These are phyloP conservation scores for Aspergillus felis DNA, from an alignment of 2,329 filamentous ascomycete species.

Conservation along the genomic window DNA sequence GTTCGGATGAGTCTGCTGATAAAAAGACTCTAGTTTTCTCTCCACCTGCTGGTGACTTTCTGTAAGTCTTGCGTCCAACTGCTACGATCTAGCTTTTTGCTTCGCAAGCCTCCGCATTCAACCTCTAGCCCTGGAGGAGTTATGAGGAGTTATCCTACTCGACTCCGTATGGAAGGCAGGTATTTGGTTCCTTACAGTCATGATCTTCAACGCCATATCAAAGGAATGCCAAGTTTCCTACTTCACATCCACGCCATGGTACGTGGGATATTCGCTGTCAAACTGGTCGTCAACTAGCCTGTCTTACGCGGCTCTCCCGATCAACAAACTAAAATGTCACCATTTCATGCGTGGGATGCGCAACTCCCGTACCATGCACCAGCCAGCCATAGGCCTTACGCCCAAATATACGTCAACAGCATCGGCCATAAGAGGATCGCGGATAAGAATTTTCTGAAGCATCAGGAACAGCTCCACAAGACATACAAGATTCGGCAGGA, in stretches of 20 bases:
- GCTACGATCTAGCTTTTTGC: constrained; percentile 4
- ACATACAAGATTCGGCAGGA: not conserved
- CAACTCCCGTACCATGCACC: constrained; percentile 8
- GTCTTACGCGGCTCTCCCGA: constrained; percentile 22
- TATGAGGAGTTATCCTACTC: not conserved
- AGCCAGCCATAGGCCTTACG: constrained; percentile 1
- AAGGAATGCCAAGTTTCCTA: constrained; percentile 3
- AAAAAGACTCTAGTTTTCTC: not conserved
- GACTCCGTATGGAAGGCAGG: not conserved
- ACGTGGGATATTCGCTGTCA: not conserved
- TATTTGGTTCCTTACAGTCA: not conserved
- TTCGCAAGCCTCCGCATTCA: not conserved
- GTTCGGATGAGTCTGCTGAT: not conserved
- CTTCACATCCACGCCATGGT: not conserved
- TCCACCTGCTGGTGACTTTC: constrained; percentile 14
- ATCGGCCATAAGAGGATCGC: not conserved
- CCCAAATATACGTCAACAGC: not conserved
- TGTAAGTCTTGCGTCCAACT: constrained; percentile 13
- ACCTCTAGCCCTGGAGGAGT: not conserved
- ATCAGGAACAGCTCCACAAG: not conserved
- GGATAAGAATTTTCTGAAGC: not conserved
- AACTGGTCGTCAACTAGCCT: constrained; percentile 8
- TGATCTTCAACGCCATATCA: not conserved
- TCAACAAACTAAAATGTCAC: constrained; percentile 17
- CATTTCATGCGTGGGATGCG: constrained; percentile 10